Evolutionary conservation across 306 rosid genomes (phyloP), one percentile per base, ranked within the genome.

Genomic region (Malus sylvestris): DNA sequence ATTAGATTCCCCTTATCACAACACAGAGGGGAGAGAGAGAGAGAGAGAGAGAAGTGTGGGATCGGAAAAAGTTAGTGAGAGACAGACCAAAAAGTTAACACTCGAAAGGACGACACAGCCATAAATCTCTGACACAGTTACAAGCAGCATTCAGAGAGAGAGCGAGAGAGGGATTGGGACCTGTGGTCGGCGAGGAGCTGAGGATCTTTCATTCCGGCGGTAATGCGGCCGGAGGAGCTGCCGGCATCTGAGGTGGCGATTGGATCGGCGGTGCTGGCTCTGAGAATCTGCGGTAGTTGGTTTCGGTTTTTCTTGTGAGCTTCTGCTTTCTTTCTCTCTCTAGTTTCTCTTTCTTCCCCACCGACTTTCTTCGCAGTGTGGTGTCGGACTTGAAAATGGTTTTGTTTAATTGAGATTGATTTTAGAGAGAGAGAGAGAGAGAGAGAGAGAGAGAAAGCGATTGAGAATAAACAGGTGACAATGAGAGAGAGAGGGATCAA

Each of bases 301-400:
- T 52, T 60, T 52, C 70, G 80, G 45, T 57, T 59, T 63, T 4
- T 30, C 57, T 58, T 78, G 16, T 25, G 23, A 18, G 70, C 73
- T 42, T 30, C n/a, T 23, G 25, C 20, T 49, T 15, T 49, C 53
- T 5, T 5, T 49, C 53, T 49, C 53, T 4, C 18, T 14, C 55
- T 15, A 5, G 20, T 14, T 16, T 44, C 29, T 71, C 59, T 75
- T 75, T 22, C 71, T 69, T 76, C 27, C 27, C 68, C 86, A 80
- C 89, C 91, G 81, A 81, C 87, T 78, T 46, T 70, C 66, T 65
- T 79, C 73, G 55, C 55, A 16, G 68, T 18, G 58, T 59, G 35
- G 35, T 40, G 84, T 82, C 38, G 89, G 92, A 86, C 83, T 78
- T 81, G 68, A 79, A 88, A 72, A 64, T 8, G 67, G 46, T 73